A percentile compares a stretch with the other conserved stretches of the same genome.
Evolutionary conservation across 2,329 filamentous ascomycete species (phyloP).

Genomic region (Torrubiella hemipterigena): DNA sequence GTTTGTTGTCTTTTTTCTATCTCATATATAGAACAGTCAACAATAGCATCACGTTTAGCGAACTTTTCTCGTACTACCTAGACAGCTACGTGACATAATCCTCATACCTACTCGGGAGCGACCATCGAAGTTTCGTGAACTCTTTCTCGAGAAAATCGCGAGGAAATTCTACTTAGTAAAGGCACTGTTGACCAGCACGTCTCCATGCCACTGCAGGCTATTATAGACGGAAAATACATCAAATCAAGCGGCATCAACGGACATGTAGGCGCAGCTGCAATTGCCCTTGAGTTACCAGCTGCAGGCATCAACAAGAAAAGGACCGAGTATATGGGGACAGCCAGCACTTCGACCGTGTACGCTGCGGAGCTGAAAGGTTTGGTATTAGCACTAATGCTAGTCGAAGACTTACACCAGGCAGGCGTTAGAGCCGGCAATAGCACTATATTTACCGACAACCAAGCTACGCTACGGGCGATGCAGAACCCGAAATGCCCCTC

Average conservation of each 20-base stretch:
- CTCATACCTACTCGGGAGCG: no score
- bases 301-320: slow-evolving; percentile 8
- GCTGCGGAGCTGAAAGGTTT: slow-evolving; percentile 16
- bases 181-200: no score
- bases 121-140: no score
- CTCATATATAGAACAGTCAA: no score
- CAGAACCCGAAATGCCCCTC: slow-evolving; percentile 14
- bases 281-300: slow-evolving; percentile 8
- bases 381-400: slow-evolving; percentile 13
- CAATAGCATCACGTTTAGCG: no score
- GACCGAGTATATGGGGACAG: slow-evolving; percentile 14
- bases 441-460: slow-evolving; percentile 18
- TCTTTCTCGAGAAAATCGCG: no score
- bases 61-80: no score
- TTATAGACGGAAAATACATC: no score
- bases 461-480: slow-evolving; percentile 17
- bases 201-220: no score
- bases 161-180: no score
- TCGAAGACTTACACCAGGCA: slow-evolving; percentile 9
- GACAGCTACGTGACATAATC: no score
- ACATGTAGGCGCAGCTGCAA: slow-evolving; percentile 13
- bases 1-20: no score
- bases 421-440: slow-evolving; percentile 8
- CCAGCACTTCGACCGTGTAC: slow-evolving; percentile 15
- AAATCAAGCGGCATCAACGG: slow-evolving; percentile 6